A percentile compares a stretch with the other conserved stretches of the same genome.
Conservation (phyloP, 495 filamentous ascomycete genomes). For the Physcia stellaris region DNA sequence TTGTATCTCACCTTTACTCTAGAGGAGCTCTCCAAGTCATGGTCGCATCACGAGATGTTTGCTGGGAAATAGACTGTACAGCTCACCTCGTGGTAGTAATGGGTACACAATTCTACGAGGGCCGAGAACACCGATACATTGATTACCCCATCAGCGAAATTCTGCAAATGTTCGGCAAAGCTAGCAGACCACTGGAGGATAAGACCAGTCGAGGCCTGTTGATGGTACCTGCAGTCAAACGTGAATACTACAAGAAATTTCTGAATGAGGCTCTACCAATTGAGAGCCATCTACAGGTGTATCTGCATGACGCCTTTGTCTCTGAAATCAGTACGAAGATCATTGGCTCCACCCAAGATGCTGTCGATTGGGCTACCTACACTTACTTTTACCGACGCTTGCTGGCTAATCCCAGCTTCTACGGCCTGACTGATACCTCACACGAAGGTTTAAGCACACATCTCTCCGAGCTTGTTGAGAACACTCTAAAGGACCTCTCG, state of each 20-base stretch:
- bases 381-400: slow-evolving; percentile 97
- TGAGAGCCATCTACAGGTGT: slow-evolving; percentile 83
- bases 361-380: slow-evolving; percentile 95
- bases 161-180: slow-evolving; percentile 99
- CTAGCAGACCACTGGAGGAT: slow-evolving; percentile 63
- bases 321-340: slow-evolving; percentile 91
- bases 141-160: slow-evolving; percentile 93
- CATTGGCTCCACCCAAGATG: slow-evolving; percentile 90
- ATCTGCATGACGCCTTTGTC: slow-evolving; percentile 90
- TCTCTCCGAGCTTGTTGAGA: slow-evolving; percentile 90
- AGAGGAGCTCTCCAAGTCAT: slow-evolving; percentile 89
- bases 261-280: slow-evolving; percentile 91
- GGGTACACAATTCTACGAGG: slow-evolving; percentile 98
- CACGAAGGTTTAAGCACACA: slow-evolving; percentile 90
- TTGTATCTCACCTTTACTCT: slow-evolving; percentile 80
- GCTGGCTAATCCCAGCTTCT: slow-evolving; percentile 95
- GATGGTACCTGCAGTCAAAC: slow-evolving; percentile 87
- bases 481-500: slow-evolving; percentile 75
- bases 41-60: slow-evolving; percentile 85
- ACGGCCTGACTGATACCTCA: slow-evolving; percentile 75
- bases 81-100: slow-evolving; percentile 90
- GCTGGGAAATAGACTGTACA: slow-evolving; percentile 84
- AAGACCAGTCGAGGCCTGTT: slow-evolving; percentile 78
- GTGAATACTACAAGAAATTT: slow-evolving; percentile 98
- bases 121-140: slow-evolving; percentile 91